Evolutionary conservation across 129 eudicot genomes (phyloP).

Genomic region (Helianthus tuberosus): DNA sequence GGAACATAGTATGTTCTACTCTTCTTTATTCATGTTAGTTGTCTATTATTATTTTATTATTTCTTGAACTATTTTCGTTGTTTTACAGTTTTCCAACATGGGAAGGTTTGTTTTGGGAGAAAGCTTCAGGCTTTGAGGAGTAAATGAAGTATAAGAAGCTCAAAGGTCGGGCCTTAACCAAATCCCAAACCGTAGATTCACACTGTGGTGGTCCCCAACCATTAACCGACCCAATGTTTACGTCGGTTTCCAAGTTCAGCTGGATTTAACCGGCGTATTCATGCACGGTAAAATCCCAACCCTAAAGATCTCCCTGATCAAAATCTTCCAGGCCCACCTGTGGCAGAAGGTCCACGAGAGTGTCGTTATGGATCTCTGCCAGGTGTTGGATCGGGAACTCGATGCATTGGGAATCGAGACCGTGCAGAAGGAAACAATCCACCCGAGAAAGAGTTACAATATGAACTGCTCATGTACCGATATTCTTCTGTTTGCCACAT

Average conservation of each 20-base stretch:
- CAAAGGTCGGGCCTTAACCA: slow-evolving; percentile 98
- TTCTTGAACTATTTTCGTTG: background rate
- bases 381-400: slow-evolving; percentile 93
- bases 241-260: slow-evolving; percentile 99
- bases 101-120: slow-evolving; percentile 99
- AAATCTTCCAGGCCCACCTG: slow-evolving; percentile 97
- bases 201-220: slow-evolving; percentile 99
- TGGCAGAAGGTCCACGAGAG: slow-evolving; percentile 99
- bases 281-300: slow-evolving; percentile 99
- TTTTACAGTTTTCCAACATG: slow-evolving; percentile 89
- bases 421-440: slow-evolving; percentile 97
- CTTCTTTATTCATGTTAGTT: background rate
- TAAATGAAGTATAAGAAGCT: slow-evolving; percentile 99
- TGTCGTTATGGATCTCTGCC: slow-evolving; percentile 99
- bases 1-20: slow-evolving; percentile 80
- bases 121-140: slow-evolving; percentile 99
- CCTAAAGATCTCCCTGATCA: slow-evolving; percentile 85
- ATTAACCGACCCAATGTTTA: slow-evolving; percentile 94
- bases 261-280: slow-evolving; percentile 91
- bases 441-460: slow-evolving; percentile 97
- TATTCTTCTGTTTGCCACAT: slow-evolving; percentile 90
- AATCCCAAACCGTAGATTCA: slow-evolving; percentile 94
- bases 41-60: background rate
- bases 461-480: slow-evolving; percentile 99
- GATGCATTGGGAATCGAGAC: slow-evolving; percentile 97